Evolutionary conservation across 768 basidiomycete species (phyloP), one percentile per base, ranked within the genome.

Genomic region (Neoboletus brunneissimus): DNA sequence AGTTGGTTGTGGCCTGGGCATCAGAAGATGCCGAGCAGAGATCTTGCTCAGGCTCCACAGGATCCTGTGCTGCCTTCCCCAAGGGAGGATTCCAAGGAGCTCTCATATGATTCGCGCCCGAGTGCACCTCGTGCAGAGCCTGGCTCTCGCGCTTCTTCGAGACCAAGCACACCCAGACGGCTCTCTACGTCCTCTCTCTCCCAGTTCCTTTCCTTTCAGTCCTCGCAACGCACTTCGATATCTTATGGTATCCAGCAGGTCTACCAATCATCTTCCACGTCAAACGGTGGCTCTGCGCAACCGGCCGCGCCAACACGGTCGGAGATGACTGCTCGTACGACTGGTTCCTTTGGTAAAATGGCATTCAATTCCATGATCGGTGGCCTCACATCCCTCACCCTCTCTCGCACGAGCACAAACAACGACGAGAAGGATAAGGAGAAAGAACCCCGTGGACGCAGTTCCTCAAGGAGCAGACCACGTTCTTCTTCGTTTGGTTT

Each of bases 341-440:
- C 74, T 12, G 79, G 79, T 37, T 81, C 85, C 0, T 87, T 88
- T 65, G 77, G 81, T 53, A 84, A 82, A 61, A 81, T 79, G 72
- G 81, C 88, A 0, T 76, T 91, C 55, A 84, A 81, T 59, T 78
- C 76, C 32, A 85, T 90, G 84, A 86, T 90, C 74, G 84, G 83
- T 37, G 83, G 84, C 1, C 76, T 88, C 32, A 84, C 87, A 35
- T 79, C 81, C 9, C 79, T 91, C 4, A 79, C 85, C 2, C 78
- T 90, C 55, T 74, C 83, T 3, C 81, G 87, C 50, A 79, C 80
- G 0, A 77, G 57, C 64, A 78, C 81, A 27, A 61, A 45, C 48
- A 76, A 71, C 54, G 69, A 76, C 40, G 70, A 73, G 8, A 75
- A 73, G 49, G 71, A 70, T 9, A 77, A 78, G 40, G 79, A 78